Percentiles rank a stretch among this genome's conserved stretches.
Evolutionary conservation across 2,329 filamentous ascomycete genomes (phyloP).

Genomic region (Tolypocladium ovalisporum): DNA sequence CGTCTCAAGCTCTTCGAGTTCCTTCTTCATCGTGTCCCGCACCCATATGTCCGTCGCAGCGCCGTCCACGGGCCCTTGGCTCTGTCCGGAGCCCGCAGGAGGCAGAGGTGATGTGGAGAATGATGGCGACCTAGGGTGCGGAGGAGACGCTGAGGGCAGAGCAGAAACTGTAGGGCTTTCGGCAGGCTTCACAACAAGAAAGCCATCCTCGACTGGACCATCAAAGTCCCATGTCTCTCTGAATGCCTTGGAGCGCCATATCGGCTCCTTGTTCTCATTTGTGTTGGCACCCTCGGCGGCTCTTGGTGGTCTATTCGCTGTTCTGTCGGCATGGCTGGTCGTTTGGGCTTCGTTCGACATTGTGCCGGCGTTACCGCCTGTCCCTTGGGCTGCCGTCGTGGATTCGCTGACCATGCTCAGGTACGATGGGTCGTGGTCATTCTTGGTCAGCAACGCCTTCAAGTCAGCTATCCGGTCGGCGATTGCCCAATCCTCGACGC

Average conservation of each 20-base stretch:
- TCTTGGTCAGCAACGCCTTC: slow-evolving; percentile 25
- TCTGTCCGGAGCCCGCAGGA: not conserved
- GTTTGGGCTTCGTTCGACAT: not conserved
- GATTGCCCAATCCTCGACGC: slow-evolving; percentile 64
- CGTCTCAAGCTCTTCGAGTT: slow-evolving; percentile 21
- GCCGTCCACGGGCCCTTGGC: slow-evolving; percentile 9
- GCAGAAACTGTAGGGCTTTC: not conserved
- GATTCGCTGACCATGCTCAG: slow-evolving; percentile 10
- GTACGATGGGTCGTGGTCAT: slow-evolving; percentile 14
- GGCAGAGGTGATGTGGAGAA: not conserved
- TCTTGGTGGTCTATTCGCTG: slow-evolving; percentile 13
- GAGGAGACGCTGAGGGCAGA: not conserved
- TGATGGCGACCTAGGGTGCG: not conserved
- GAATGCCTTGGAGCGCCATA: not conserved
- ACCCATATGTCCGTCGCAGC: slow-evolving; percentile 16
- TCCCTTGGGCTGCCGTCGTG: not conserved
- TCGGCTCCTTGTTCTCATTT: slow-evolving; percentile 1
- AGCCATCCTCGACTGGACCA: slow-evolving; percentile 25
- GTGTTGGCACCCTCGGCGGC: not conserved
- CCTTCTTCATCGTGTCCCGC: slow-evolving; percentile 33
- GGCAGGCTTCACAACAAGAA: slow-evolving; percentile 15
- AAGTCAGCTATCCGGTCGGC: slow-evolving; percentile 52
- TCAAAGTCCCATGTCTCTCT: slow-evolving; percentile 27
- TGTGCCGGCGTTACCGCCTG: not conserved
- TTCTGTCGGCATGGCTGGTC: slow-evolving; percentile 10